Percentiles rank a stretch among this genome's conserved stretches.
phyloP scores from a whole-genome alignment of 148 eudicot genomes.

The Persicaria tinctoria region DNA sequence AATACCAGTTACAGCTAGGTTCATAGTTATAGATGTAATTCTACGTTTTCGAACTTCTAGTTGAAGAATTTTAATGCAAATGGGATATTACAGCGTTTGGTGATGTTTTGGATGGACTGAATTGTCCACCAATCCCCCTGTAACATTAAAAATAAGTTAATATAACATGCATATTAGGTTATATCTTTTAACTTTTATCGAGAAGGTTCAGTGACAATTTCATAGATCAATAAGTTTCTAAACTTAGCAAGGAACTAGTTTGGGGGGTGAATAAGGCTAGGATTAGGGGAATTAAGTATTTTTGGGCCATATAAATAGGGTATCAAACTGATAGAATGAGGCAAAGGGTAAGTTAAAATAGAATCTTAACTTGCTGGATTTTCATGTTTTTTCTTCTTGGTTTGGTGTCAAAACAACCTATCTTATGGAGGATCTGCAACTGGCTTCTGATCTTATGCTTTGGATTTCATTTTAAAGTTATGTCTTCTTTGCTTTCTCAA shows the following conservation, averaged over 20 bases:
- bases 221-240: no score
- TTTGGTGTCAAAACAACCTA: background rate
- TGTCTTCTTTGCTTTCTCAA: background rate
- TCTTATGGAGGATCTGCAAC: background rate
- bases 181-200: no score
- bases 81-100: background rate
- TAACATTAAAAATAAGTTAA: background rate
- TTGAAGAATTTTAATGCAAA: background rate
- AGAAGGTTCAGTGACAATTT: no score
- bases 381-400: background rate
- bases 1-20: background rate
- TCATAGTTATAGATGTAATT: background rate
- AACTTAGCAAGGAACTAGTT: background rate
- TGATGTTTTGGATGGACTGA: background rate
- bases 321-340: background rate
- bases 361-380: background rate
- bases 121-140: background rate
- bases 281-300: background rate
- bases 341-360: background rate
- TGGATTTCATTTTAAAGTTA: background rate
- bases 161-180: background rate
- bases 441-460: background rate
- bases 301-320: background rate
- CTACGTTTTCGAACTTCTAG: background rate
- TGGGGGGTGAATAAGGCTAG: background rate